Evolutionary conservation across 495 filamentous ascomycete genomes (phyloP).

Genomic region (Penicillium longicatenatum): DNA sequence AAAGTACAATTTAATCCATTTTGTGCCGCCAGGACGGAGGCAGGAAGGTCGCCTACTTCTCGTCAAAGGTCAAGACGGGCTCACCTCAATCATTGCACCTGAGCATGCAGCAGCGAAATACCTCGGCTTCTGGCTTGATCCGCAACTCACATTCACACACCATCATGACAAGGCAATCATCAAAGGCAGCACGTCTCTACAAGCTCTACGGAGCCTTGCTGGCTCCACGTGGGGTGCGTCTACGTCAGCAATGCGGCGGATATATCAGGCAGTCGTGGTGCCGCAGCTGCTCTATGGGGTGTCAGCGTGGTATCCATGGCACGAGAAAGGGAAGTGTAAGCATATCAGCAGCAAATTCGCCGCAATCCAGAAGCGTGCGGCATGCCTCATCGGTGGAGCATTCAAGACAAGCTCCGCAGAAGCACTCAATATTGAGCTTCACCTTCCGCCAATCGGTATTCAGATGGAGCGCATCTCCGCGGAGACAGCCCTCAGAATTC

Average conservation of each 20-base stretch:
- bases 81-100: no score
- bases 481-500: background rate
- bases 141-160: conserved; percentile 12
- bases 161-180: conserved; percentile 13
- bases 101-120: conserved; percentile 7
- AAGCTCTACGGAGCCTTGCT: conserved; percentile 15
- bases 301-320: conserved; percentile 10
- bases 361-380: conserved; percentile 11
- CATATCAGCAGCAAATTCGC: conserved; percentile 3
- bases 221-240: conserved; percentile 20
- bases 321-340: background rate
- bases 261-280: conserved; percentile 25
- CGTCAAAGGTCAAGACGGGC: no score
- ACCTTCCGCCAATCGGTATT: background rate
- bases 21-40: background rate
- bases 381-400: conserved; percentile 13
- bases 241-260: background rate
- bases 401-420: conserved; percentile 8
- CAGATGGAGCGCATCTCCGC: background rate
- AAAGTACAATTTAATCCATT: conserved; percentile 17
- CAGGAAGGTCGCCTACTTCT: no score
- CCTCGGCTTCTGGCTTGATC: conserved; percentile 22
- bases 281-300: conserved; percentile 22
- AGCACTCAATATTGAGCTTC: conserved; percentile 16
- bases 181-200: conserved; percentile 11